These are phyloP conservation scores for Kwoniella sp. DNA, from an alignment of 768 basidiomycete species.

Conservation along the genomic window DNA sequence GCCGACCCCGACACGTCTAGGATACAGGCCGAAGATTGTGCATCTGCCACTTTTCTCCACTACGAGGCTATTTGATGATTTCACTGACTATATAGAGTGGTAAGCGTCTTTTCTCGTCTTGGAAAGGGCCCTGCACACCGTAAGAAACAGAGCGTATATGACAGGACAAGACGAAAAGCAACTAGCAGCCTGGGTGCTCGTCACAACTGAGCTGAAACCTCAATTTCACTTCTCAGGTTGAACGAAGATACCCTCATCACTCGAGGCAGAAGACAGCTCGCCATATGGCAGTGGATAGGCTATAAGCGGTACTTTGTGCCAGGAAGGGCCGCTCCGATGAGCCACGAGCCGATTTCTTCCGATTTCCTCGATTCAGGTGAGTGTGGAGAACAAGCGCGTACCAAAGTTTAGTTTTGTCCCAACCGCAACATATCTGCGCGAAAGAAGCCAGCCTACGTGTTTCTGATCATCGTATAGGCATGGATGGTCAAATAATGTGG, in stretches of 20 bases:
- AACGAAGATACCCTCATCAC: constrained; percentile 28
- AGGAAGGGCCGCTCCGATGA: not conserved
- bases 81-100: constrained; percentile 33
- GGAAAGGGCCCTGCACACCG: too few relatives aligned
- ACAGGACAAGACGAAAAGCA: too few relatives aligned
- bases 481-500: not conserved
- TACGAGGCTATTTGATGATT: constrained; percentile 20
- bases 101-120: too few relatives aligned
- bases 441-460: too few relatives aligned
- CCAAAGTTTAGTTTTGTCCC: too few relatives aligned
- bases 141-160: too few relatives aligned
- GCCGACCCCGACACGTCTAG: constrained; percentile 12
- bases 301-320: constrained; percentile 20
- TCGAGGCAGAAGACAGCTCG: constrained; percentile 5
- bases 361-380: constrained; percentile 26
- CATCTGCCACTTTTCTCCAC: constrained; percentile 30
- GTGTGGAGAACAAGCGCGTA: constrained; percentile 5
- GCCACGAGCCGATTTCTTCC: not conserved
- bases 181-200: too few relatives aligned
- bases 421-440: too few relatives aligned
- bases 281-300: constrained; percentile 36
- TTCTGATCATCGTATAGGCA: too few relatives aligned
- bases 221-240: constrained; percentile 12
- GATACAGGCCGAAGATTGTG: constrained; percentile 30
- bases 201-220: not conserved